Conservation (phyloP, 2,329 filamentous ascomycete species). For the Diaporthe velutina region DNA sequence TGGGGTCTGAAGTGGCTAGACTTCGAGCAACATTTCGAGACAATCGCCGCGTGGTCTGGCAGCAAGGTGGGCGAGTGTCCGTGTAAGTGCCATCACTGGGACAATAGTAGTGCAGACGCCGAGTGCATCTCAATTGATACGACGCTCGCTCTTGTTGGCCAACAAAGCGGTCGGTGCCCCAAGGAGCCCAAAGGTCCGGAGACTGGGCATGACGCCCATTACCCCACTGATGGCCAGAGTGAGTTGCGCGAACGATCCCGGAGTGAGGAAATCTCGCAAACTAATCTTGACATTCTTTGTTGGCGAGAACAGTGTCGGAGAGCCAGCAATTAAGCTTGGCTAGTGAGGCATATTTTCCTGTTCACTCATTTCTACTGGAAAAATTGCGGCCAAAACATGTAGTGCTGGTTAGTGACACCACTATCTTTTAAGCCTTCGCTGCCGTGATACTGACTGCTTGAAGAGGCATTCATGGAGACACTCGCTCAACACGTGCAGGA, state of each 20-base stretch:
- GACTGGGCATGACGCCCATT: too few relatives aligned
- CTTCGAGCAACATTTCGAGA: conserved; percentile 15
- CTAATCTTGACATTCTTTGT: neutral
- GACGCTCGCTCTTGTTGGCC: neutral
- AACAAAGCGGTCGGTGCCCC: neutral
- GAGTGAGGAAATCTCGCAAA: neutral
- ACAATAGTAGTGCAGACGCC: neutral
- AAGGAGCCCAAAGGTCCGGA: neutral
- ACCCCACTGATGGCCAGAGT: neutral
- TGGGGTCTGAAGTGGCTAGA: neutral
- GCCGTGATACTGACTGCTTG: neutral
- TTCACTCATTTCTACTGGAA: too few relatives aligned
- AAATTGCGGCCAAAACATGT: neutral
- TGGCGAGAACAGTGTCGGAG: neutral
- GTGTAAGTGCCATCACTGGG: neutral
- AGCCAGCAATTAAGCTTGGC: neutral
- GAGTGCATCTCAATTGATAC: neutral
- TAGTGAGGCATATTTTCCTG: neutral
- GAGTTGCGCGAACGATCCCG: neutral
- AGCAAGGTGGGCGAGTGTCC: neutral
- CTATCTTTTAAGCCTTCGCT: neutral
- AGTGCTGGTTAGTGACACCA: neutral
- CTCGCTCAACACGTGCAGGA: too few relatives aligned
- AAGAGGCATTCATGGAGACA: neutral
- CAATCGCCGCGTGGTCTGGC: neutral